These are phyloP conservation scores for Proliferodiscus dingleyae DNA, from an alignment of 2,329 filamentous ascomycete genomes.

Conservation along the genomic window DNA sequence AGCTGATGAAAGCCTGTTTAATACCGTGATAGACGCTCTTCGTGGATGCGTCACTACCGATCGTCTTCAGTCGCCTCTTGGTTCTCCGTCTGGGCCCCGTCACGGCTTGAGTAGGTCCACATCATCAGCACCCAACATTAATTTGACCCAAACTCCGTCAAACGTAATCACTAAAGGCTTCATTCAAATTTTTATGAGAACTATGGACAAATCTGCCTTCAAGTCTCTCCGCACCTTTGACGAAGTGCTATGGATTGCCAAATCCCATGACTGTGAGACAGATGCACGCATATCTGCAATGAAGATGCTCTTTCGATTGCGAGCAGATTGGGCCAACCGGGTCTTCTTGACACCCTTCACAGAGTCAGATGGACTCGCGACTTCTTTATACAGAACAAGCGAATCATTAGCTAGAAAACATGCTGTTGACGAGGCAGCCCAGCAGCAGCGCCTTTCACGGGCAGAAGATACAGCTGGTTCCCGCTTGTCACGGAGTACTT, in stretches of 20 bases:
- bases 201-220: constrained; percentile 58
- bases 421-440: constrained; percentile 36
- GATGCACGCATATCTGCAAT: constrained; percentile 70
- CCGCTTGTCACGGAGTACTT: constrained; percentile 30
- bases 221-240: constrained; percentile 63
- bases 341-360: constrained; percentile 67
- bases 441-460: constrained; percentile 32
- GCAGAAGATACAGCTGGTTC: constrained; percentile 32
- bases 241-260: constrained; percentile 58
- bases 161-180: constrained; percentile 69
- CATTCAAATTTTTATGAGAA: constrained; percentile 70
- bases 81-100: constrained; percentile 26
- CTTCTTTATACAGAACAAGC: constrained; percentile 61
- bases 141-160: constrained; percentile 46
- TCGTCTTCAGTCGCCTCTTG: constrained; percentile 37
- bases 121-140: constrained; percentile 8
- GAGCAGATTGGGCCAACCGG: constrained; percentile 74
- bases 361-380: constrained; percentile 69
- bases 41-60: constrained; percentile 46
- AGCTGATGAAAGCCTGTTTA: constrained; percentile 54
- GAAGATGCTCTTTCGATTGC: constrained; percentile 75
- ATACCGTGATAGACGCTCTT: constrained; percentile 50
- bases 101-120: constrained; percentile 17
- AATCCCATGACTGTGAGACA: constrained; percentile 53
- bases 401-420: constrained; percentile 44